Conservation (phyloP, 23 red algal species). For the Rhodosorus marinus region DNA sequence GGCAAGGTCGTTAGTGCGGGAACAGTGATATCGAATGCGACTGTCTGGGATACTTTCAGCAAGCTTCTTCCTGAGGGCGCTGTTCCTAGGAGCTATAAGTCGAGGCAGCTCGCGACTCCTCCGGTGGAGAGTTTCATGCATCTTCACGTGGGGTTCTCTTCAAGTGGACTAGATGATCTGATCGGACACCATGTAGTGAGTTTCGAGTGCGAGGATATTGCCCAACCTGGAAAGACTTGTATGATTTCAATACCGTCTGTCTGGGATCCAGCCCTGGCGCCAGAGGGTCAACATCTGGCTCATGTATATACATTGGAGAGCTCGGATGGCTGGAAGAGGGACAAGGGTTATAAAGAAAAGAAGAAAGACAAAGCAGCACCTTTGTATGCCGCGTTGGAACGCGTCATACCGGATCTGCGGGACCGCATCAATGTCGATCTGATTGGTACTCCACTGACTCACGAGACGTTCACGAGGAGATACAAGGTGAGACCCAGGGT, state of each 20-base stretch:
- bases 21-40: constrained; percentile 39
- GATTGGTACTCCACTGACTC: constrained; percentile 60
- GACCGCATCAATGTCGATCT: constrained; percentile 20
- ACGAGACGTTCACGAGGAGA: constrained; percentile 32
- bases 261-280: constrained; percentile 40
- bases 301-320: constrained; percentile 60
- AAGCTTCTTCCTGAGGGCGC: constrained; percentile 7
- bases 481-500: too few relatives aligned
- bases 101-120: constrained; percentile 17
- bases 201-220: neutral
- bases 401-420: constrained; percentile 54
- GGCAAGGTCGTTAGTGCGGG: neutral
- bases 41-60: constrained; percentile 20
- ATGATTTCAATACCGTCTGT: constrained; percentile 55
- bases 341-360: constrained; percentile 18
- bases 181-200: constrained; percentile 35
- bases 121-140: constrained; percentile 49
- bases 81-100: constrained; percentile 3
- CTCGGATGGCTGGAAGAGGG: constrained; percentile 33
- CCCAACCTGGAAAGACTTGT: constrained; percentile 21
- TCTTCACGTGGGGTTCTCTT: constrained; percentile 26
- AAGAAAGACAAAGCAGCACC: constrained; percentile 35
- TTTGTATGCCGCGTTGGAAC: constrained; percentile 25
- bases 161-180: constrained; percentile 12
- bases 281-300: constrained; percentile 36